Evolutionary conservation across 495 filamentous ascomycete species (phyloP).

Genomic region (Aspergillus coremiiformis): DNA sequence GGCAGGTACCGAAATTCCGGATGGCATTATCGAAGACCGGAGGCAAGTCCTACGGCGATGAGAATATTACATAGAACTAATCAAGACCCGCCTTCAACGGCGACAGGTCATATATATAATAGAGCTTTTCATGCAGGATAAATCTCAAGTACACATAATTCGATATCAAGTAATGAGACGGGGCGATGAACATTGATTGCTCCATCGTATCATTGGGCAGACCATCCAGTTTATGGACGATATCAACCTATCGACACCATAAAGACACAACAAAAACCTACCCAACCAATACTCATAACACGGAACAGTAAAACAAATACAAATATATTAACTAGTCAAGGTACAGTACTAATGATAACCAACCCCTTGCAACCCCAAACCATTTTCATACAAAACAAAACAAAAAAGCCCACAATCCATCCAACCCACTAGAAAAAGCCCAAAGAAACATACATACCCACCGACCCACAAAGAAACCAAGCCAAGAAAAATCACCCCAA

Average conservation of each 20-base stretch:
- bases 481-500: neutral
- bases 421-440: neutral
- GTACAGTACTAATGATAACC: no score
- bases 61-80: constrained; percentile 6
- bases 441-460: neutral
- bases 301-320: no score
- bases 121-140: neutral
- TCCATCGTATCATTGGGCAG: no score
- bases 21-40: neutral
- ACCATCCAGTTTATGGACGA: no score
- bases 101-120: neutral
- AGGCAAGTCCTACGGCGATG: constrained; percentile 6
- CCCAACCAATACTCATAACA: no score
- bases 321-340: no score
- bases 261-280: no score
- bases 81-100: neutral
- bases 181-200: no score
- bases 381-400: no score
- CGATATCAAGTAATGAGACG: neutral
- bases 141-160: neutral
- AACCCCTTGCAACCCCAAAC: no score
- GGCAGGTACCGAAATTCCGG: constrained; percentile 10
- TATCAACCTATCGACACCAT: no score
- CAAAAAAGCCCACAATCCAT: no score
- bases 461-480: neutral